Evolutionary conservation across 2,329 filamentous ascomycete species (phyloP), one percentile per base, ranked within the genome.

Genomic region (Scortechinia acanthostroma): DNA sequence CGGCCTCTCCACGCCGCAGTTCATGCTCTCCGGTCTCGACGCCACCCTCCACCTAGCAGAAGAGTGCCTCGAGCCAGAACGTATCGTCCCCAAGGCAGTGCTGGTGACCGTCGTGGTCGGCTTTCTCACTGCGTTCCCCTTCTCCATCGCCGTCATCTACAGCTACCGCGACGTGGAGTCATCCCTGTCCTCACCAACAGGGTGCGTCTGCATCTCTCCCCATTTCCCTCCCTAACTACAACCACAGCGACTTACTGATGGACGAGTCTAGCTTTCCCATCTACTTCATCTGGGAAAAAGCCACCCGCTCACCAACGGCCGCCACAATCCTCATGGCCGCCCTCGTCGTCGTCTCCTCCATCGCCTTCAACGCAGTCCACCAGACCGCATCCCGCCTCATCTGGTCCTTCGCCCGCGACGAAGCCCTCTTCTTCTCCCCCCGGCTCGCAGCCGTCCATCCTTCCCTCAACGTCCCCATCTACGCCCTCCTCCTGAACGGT

Each of bases 21-120:
- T 40, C 17, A 62, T 63, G 45, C 65, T 59, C 50, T 58, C 57
- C 4, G 62, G 63, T 0, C 48, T 64, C 2, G 62, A 68, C 43
- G 59, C 57, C 1, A 58, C 60, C 13, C 53, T 65, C 14, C 63
- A 66, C 49, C 51, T 67, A 30, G 61, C 61, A 1, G 64, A 67
- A 48, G 64, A 66, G 42, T 58, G 59, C 21, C 56, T 51, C 0
- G 48, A 57, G 42, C 52, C 63, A 3, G 54, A 53, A 5, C 53
- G 46, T 1, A 53, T 54, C 2, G 56, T 65, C 2, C 63, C 62
- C 0, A 52, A 52, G 30, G 61, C 61, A 3, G 50, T 66, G 13
- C 44, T 63, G 22, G 53, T 54, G 1, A 60, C 59, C 0, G 51
- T 65, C 0, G 46, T 51, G 1, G 56, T 65, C 15, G 61, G 61